A percentile compares a stretch with the other conserved stretches of the same genome.
Conservation (phyloP, 2,329 filamentous ascomycete species). For the Neofusicoccum kwambonambiense region DNA sequence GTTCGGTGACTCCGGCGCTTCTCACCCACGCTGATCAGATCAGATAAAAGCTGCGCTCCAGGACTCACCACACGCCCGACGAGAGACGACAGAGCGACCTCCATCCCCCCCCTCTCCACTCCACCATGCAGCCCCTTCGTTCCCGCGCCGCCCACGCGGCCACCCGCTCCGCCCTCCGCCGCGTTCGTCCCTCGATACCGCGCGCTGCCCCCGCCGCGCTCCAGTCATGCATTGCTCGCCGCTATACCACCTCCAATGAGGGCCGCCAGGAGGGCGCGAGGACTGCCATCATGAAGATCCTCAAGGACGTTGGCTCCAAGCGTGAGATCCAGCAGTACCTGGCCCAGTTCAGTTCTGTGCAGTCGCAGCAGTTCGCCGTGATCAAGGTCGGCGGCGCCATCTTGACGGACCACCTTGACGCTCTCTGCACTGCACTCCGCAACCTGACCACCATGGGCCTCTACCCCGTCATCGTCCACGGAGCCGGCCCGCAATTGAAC, state of each 20-base stretch:
- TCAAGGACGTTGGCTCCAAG: slow-evolving; percentile 95
- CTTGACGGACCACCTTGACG: slow-evolving; percentile 88
- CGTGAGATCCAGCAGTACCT: slow-evolving; percentile 96
- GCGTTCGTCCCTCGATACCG: slow-evolving; percentile 15
- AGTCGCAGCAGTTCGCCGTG: slow-evolving; percentile 94
- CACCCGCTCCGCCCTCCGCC: slow-evolving; percentile 19
- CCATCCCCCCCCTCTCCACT: slow-evolving; percentile 3
- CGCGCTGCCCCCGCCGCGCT: slow-evolving; percentile 7
- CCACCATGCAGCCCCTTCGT: slow-evolving; percentile 20
- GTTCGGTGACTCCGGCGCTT: slow-evolving; percentile 8
- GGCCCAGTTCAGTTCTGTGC: slow-evolving; percentile 94
- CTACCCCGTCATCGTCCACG: slow-evolving; percentile 93
- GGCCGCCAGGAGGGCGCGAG: slow-evolving; percentile 24
- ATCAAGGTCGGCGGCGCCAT: slow-evolving; percentile 98
- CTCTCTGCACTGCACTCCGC: slow-evolving; percentile 81
- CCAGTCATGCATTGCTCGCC: slow-evolving; percentile 11
- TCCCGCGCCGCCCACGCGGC: slow-evolving; percentile 16
- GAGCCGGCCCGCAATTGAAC: slow-evolving; percentile 93
- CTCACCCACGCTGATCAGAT: slow-evolving; percentile 12
- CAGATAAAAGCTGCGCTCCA: slow-evolving; percentile 19
- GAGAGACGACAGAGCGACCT: not conserved
- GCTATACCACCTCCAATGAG: slow-evolving; percentile 16
- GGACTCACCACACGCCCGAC: slow-evolving; percentile 3
- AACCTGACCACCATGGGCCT: slow-evolving; percentile 94
- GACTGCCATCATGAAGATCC: slow-evolving; percentile 80